These are phyloP conservation scores for Quercus mongolica DNA, from an alignment of 306 rosid species.

Conservation along the genomic window DNA sequence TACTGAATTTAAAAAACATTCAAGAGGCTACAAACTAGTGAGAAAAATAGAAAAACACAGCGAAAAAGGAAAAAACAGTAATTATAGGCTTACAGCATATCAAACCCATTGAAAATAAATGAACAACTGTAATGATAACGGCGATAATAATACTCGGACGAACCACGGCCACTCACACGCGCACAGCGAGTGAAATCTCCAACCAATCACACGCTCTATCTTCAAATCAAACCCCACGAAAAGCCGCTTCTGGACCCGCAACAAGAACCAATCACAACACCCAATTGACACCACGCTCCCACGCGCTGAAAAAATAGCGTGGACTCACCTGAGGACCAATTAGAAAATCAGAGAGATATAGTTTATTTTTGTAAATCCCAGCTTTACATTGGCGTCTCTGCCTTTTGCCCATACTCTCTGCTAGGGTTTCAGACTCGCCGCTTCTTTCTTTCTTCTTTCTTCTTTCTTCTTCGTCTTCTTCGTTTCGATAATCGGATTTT, in stretches of 20 bases:
- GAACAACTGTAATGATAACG: not conserved
- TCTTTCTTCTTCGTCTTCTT: not conserved
- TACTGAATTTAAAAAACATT: no score
- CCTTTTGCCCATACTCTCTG: conserved; percentile 60
- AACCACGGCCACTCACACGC: not conserved
- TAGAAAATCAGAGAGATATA: not conserved
- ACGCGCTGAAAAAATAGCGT: not conserved
- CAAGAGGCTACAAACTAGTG: no score
- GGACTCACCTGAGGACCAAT: not conserved
- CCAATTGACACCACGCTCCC: not conserved
- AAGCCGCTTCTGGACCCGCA: not conserved
- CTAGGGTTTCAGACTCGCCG: conserved; percentile 90
- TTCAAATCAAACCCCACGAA: no score
- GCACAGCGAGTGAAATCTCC: not conserved
- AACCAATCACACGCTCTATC: not conserved
- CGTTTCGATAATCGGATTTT: not conserved
- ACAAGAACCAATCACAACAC: not conserved
- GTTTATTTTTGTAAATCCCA: conserved; percentile 7
- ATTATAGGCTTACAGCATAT: no score
- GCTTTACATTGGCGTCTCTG: conserved; percentile 45
- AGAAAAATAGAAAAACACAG: no score
- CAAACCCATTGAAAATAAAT: not conserved
- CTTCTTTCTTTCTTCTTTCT: conserved; percentile 1
- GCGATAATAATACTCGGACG: not conserved
- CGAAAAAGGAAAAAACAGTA: no score